phyloP scores from a whole-genome alignment of 2,329 filamentous ascomycete species.

The Botrytis tulipae region DNA sequence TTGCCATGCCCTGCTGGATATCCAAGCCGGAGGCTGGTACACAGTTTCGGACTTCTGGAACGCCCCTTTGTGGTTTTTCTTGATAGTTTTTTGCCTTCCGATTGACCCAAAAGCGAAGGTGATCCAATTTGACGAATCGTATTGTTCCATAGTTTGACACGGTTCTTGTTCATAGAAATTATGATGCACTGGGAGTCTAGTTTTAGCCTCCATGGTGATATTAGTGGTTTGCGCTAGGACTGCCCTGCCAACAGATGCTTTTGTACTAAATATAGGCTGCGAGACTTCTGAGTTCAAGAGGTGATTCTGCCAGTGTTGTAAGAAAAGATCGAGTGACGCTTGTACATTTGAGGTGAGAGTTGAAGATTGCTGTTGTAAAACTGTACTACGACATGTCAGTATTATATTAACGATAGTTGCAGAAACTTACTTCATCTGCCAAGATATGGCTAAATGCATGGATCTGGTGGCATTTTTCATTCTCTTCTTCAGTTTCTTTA shows the following conservation, averaged over 20 bases:
- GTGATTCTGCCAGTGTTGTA: background rate
- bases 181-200: too few relatives aligned
- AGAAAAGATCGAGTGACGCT: background rate
- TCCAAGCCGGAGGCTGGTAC: constrained; percentile 20
- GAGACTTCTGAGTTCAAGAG: background rate
- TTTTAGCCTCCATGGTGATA: background rate
- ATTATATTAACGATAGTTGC: too few relatives aligned
- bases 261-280: background rate
- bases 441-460: constrained; percentile 18
- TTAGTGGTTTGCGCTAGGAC: background rate
- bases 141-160: too few relatives aligned
- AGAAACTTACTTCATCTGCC: constrained; percentile 21
- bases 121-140: background rate
- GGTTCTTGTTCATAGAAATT: too few relatives aligned
- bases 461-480: constrained; percentile 21
- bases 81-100: background rate
- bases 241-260: background rate
- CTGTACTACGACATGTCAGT: background rate
- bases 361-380: background rate
- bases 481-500: constrained; percentile 21
- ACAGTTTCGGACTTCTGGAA: background rate
- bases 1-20: constrained; percentile 14
- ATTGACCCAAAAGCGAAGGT: background rate
- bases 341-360: background rate
- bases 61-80: background rate